Base-by-base conservation (phyloP, 139 green algal genomes). In the Klebsormidium nitens region DNA sequence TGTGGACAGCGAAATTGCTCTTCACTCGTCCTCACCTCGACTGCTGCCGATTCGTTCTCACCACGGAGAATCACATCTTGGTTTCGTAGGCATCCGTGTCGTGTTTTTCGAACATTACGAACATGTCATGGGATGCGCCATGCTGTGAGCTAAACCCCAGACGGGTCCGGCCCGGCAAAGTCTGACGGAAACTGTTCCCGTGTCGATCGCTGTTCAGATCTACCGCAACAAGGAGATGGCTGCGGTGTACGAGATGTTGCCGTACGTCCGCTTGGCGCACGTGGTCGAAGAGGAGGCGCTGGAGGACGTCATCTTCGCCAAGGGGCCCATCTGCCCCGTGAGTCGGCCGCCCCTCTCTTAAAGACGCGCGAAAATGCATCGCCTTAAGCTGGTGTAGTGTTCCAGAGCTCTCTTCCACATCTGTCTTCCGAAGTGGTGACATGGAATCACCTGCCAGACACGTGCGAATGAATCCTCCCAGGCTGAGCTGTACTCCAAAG, bases 211-310 rank as follows among this genome's bases (percentile, higher is more conserved):
- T 59, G 28, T 64, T 38, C 59, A 80, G 72, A 26, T 80, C 29
- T 65, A 77, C 66, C 61, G 38, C 56, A 66, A 66, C 17, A 61
- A 68, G 42, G 72, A 80, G 49, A 47, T 56, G 31, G 65, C 71
- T 29, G 66, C 66, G 0, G 49, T 80, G 8, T 19, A 57, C 31
- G 59, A 77, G 28, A 79, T 96, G 76, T 69, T 96, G 64, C 83
- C 89, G 6, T 94, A 89, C 78, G 60, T 96, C 75, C 77, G 86
- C 3, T 74, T 96, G 23, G 87, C 83, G 2, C 72, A 86, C 59
- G 84, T 86, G 19, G 83, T 36, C 38, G 87, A 44, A 28, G 44
- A 61, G 11, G 77, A 85, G 50, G 78, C 89, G 39, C 50, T 80
- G 14, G 34, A 42, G n/a, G 50, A 28, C 8, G 72, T 82, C 26